These are phyloP conservation scores for Verticillium isaacii DNA, from an alignment of 2,329 filamentous ascomycete genomes.

Conservation along the genomic window DNA sequence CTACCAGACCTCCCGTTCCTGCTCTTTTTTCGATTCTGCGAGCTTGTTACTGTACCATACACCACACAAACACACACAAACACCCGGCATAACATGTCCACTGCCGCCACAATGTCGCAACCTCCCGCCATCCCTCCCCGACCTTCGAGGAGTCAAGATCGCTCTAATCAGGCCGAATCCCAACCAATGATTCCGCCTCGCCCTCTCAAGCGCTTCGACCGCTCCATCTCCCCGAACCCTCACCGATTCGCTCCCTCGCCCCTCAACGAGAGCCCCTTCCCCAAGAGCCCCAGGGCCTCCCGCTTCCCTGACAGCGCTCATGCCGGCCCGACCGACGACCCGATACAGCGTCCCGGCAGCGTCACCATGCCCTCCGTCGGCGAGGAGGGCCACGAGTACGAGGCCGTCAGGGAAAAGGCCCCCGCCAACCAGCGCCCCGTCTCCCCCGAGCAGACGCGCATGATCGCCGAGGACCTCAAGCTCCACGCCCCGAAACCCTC, in stretches of 20 bases:
- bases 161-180: slow-evolving; percentile 26
- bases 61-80: background rate
- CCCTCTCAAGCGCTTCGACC: slow-evolving; percentile 65
- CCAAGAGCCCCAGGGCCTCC: slow-evolving; percentile 37
- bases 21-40: background rate
- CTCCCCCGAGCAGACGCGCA: slow-evolving; percentile 67
- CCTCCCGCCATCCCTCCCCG: slow-evolving; percentile 54
- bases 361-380: slow-evolving; percentile 81
- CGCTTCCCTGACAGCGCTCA: slow-evolving; percentile 26
- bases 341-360: slow-evolving; percentile 62
- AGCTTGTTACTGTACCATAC: background rate
- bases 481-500: slow-evolving; percentile 88
- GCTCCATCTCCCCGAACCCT: slow-evolving; percentile 71
- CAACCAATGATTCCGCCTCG: slow-evolving; percentile 75
- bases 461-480: slow-evolving; percentile 74
- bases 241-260: slow-evolving; percentile 83
- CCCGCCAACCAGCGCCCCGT: slow-evolving; percentile 2
- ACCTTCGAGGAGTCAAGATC: slow-evolving; percentile 46
- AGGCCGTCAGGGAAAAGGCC: slow-evolving; percentile 45
- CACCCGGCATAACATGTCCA: slow-evolving; percentile 36
- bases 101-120: slow-evolving; percentile 38
- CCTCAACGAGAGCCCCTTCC: slow-evolving; percentile 65
- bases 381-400: slow-evolving; percentile 88
- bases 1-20: slow-evolving; percentile 12
- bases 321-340: slow-evolving; percentile 24